Evolutionary conservation across 2,329 filamentous ascomycete species (phyloP).

Genomic region (Pestalotiopsis sp.): DNA sequence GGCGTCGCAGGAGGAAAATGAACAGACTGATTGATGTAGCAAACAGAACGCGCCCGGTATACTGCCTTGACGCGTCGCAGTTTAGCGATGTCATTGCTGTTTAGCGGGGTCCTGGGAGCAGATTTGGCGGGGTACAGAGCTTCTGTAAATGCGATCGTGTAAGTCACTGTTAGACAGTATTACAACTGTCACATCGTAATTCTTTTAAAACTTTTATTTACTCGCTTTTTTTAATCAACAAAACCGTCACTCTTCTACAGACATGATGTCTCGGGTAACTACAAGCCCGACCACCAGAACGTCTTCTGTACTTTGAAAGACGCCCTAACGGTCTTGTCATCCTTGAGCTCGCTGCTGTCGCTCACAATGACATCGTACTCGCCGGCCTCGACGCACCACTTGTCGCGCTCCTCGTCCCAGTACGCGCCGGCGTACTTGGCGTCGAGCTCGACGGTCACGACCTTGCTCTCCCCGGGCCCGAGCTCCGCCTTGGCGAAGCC

Average conservation of each 20-base stretch:
- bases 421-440: conserved; percentile 68
- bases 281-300: conserved; percentile 68
- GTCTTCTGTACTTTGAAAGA: conserved; percentile 60
- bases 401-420: conserved; percentile 66
- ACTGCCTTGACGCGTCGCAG: background rate
- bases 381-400: conserved; percentile 68
- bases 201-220: background rate
- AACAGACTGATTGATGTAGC: background rate
- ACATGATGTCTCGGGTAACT: conserved; percentile 1
- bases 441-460: conserved; percentile 54
- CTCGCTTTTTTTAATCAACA: background rate
- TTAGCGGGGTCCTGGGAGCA: background rate
- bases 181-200: background rate
- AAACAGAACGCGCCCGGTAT: background rate
- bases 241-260: background rate
- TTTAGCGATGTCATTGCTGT: background rate
- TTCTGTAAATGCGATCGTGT: background rate
- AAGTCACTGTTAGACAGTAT: background rate
- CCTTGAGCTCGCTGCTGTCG: conserved; percentile 52
- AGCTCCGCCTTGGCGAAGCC: conserved; percentile 66
- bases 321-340: conserved; percentile 46
- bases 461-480: conserved; percentile 57
- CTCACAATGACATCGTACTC: conserved; percentile 63
- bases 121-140: background rate
- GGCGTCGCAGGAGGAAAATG: background rate